These are phyloP conservation scores for Talaromyces thailandensis DNA, from an alignment of 495 filamentous ascomycete species.

Conservation along the genomic window DNA sequence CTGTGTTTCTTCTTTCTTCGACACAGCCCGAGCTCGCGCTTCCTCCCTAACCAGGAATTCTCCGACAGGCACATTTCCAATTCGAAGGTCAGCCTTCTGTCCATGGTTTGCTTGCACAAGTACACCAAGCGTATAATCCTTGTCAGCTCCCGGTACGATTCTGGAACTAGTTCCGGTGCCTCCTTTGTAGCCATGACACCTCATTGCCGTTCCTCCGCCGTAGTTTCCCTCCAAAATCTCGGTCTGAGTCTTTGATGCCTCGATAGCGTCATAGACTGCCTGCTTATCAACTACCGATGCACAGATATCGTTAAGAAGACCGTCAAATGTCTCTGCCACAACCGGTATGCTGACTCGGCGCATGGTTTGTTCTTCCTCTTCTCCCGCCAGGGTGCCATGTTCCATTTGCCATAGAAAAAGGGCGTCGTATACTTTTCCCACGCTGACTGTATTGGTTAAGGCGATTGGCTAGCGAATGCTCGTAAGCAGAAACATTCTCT, in stretches of 20 bases:
- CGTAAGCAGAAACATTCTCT: not conserved
- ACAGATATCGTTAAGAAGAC: not conserved
- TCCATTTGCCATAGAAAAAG: not conserved
- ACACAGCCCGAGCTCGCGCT: not conserved
- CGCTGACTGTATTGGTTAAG: not conserved
- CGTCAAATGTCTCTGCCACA: not conserved
- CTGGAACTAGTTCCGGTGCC: not conserved
- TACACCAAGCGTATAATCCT: not conserved
- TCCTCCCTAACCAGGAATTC: not conserved
- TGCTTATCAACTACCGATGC: not conserved
- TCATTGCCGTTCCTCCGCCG: slow-evolving; percentile 1
- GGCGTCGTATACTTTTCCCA: slow-evolving; percentile 1
- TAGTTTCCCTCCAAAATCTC: not conserved
- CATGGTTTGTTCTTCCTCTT: not conserved
- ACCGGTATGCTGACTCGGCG: not conserved
- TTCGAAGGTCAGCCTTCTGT: not conserved
- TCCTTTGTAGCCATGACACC: slow-evolving; percentile 4
- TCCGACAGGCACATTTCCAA: slow-evolving; percentile 1
- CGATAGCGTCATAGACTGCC: not conserved
- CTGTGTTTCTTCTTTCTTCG: not conserved
- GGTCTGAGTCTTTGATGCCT: not conserved
- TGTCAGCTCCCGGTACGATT: not conserved
- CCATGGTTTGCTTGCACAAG: slow-evolving; percentile 1
- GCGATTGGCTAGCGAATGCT: not conserved
- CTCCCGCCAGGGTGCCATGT: not conserved